Conservation (phyloP, 768 basidiomycete species). For the Strobilomyces dryophilus region DNA sequence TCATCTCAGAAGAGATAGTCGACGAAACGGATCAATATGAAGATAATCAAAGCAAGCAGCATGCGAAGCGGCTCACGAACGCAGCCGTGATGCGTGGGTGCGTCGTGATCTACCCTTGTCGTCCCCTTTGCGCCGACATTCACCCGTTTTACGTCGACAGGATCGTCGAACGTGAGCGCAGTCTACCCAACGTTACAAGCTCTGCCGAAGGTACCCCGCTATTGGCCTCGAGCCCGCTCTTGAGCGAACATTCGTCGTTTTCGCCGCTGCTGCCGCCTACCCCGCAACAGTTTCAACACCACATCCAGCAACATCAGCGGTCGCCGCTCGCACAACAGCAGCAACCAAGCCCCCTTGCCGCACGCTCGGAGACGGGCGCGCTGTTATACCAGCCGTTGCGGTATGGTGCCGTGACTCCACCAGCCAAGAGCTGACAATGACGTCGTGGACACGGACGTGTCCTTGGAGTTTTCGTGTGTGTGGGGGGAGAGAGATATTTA, state of each 20-base stretch:
- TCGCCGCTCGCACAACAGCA: not conserved
- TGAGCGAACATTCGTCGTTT: conserved; percentile 9
- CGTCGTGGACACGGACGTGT: not conserved
- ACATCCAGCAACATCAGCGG: conserved; percentile 14
- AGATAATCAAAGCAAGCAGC: conserved; percentile 77
- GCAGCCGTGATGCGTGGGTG: conserved; percentile 79
- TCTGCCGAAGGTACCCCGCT: conserved; percentile 36
- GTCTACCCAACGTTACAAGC: conserved; percentile 24
- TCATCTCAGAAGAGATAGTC: conserved; percentile 93
- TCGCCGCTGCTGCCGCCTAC: conserved; percentile 9
- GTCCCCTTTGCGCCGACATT: not conserved
- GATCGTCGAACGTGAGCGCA: conserved; percentile 53
- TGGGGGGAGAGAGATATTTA: too few species aligned
- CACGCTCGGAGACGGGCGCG: not conserved
- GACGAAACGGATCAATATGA: conserved; percentile 92
- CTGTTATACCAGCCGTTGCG: conserved; percentile 11
- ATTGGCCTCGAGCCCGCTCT: conserved; percentile 17
- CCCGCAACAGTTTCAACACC: conserved; percentile 16
- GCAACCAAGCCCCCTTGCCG: not conserved
- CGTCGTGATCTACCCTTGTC: not conserved
- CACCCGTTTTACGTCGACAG: conserved; percentile 23
- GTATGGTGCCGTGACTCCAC: conserved; percentile 13
- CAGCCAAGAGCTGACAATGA: conserved; percentile 13
- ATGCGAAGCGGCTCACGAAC: conserved; percentile 67
- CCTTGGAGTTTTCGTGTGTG: not conserved